Conservation (phyloP, 1,284 basidiomycete genomes). For the Cryptococcus floricola region DNA sequence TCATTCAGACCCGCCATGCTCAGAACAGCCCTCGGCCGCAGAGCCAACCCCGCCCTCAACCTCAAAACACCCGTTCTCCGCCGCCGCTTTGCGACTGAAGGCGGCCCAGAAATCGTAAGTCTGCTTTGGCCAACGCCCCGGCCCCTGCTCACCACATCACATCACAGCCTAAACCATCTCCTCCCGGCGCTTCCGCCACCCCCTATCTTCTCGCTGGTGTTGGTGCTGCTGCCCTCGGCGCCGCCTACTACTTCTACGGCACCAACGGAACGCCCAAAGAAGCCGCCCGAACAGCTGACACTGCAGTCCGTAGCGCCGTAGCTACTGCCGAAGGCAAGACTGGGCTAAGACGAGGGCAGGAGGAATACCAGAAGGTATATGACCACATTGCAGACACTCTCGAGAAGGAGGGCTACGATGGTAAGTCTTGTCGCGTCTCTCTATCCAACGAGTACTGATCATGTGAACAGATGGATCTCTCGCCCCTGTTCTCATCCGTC, state of each 20-base stretch:
- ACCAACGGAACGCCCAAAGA: conserved; percentile 44
- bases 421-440: conserved; percentile 50
- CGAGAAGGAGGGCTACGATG: conserved; percentile 79
- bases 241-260: conserved; percentile 47
- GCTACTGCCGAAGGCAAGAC: conserved; percentile 60
- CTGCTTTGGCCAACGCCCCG: not conserved
- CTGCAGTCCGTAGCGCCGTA: conserved; percentile 58
- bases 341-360: conserved; percentile 43
- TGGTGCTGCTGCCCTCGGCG: conserved; percentile 38
- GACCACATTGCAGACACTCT: conserved; percentile 72
- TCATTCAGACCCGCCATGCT: conserved; percentile 35
- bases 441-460: not conserved
- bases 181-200: conserved; percentile 29
- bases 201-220: conserved; percentile 38
- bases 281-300: conserved; percentile 54
- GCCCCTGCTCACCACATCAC: not conserved
- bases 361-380: conserved; percentile 91
- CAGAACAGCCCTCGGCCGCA: conserved; percentile 23
- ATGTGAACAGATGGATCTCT: conserved; percentile 72
- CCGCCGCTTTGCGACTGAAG: conserved; percentile 29
- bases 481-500: conserved; percentile 83
- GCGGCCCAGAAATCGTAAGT: conserved; percentile 34
- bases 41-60: conserved; percentile 14
- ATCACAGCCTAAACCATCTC: conserved; percentile 29
- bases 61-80: conserved; percentile 24